Evolutionary conservation across 345 rosid species (phyloP), one percentile per base, ranked within the genome.

Genomic region (Eutrema heterophyllum): DNA sequence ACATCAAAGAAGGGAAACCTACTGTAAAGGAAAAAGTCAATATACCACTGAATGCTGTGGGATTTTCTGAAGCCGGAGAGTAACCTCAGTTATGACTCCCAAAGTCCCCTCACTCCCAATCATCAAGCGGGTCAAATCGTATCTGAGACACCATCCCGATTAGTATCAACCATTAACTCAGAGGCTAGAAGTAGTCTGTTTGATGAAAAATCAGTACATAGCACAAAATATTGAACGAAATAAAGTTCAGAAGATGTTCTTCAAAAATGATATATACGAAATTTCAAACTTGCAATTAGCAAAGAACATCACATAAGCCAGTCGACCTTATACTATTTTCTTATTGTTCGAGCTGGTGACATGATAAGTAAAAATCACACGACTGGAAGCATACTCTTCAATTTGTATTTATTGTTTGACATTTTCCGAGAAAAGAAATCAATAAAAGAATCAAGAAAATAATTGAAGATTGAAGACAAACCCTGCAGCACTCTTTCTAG

Each of bases 401-500:
- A 29, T 1, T 35, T 75, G 24, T 29, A 35, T 5, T 9, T 65
- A 1, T 29, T 44, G n/a, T 50, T 33, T 53, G 7, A 39, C 15
- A 52, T 46, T 21, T 40, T 30, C 43, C 12, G 32, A 52, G 38
- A 53, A 38, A 13, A 52, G 24, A 7, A 44, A 35, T 7, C 15
- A 33, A 68, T 53, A 9, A 53, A 5, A 70, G 24, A 70, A 45
- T n/a, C 49, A 69, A 35, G 51, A 38, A 63, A 21, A n/a, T 30
- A 48, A 35, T 49, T 53, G 45, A 76, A 71, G 77, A 74, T 39
- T 69, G 77, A 55, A 74, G 69, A 75, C 90, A 74, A 44, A 94
- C 97, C 97, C 98, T 38, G 98, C 97, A 80, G 97, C 84, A 85
- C 98, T 91, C 81, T 94, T 94, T 80, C 96, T 86, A 72, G 97